Percentiles rank a stretch among this genome's conserved stretches.
Conservation (phyloP, 1,139 yeast species). For the Zygosaccharomyces pseudobailii region DNA sequence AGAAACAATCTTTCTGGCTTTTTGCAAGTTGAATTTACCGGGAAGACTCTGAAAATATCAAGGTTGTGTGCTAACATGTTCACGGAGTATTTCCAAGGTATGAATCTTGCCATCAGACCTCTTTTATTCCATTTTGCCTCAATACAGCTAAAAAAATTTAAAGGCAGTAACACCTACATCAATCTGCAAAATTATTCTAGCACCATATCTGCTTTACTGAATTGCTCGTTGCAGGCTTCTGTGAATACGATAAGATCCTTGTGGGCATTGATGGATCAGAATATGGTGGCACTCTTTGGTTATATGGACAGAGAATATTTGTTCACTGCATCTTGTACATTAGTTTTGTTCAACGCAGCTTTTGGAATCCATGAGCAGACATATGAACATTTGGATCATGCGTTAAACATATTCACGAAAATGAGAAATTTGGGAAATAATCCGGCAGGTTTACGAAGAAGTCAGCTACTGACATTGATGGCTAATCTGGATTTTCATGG, state of each 20-base stretch:
- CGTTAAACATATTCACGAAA: constrained; percentile 60
- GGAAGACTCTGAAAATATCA: constrained; percentile 50
- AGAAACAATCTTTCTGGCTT: constrained; percentile 59
- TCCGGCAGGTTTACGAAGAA: constrained; percentile 71
- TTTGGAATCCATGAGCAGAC: constrained; percentile 82
- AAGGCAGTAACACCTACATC: constrained; percentile 50
- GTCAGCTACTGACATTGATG: constrained; percentile 62
- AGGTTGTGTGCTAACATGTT: constrained; percentile 70
- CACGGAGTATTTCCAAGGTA: constrained; percentile 84
- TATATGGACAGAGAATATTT: constrained; percentile 87
- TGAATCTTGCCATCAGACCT: constrained; percentile 79
- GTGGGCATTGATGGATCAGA: constrained; percentile 68
- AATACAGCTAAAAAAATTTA: constrained; percentile 54
- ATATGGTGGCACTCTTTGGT: constrained; percentile 79
- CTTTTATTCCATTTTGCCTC: constrained; percentile 74
- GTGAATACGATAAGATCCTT: constrained; percentile 70
- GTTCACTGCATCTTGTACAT: constrained; percentile 75
- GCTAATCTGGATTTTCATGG: constrained; percentile 65
- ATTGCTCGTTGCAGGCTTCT: constrained; percentile 81
- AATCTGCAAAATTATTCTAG: constrained; percentile 67
- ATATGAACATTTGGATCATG: constrained; percentile 66
- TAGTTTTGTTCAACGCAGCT: constrained; percentile 70
- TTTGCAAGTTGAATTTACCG: constrained; percentile 59
- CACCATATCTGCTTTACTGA: constrained; percentile 61
- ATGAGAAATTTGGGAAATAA: constrained; percentile 75